Base-by-base conservation (phyloP, 148 eudicot genomes). In the Silene uniflora region DNA sequence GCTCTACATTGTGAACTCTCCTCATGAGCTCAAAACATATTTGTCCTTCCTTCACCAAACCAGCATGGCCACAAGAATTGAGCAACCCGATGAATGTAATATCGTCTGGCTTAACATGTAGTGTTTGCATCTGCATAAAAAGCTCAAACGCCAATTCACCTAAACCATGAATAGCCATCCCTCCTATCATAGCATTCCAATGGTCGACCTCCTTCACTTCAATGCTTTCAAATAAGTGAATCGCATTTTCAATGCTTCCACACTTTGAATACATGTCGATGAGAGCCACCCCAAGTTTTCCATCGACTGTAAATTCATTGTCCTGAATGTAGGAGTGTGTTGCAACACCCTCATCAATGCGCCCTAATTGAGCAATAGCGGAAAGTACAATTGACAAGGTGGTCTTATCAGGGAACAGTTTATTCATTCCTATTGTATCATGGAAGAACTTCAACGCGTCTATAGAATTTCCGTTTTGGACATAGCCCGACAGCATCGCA, bases 121-220 rank as follows among this genome's bases (percentile, higher is more conserved):
- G 78, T 29, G 76, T 84, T 46, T 83, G 85, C 93, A 86, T 89
- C 77, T 87, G 84, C 86, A 86, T 83, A 75, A 89, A 84, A 68
- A 88, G 76, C 35, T 81, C 86, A 73, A 91, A 85, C 14, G 92
- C 97, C 75, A 78, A 62, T 62, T 83, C 85, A 67, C 97, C 93
- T 49, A 80, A 80, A 47, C 92, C 93, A 24, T 91, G 92, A 42
- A 87, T 72, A 29, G 89, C 90, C 74, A 91, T 83, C 21, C 98
- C 96, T 73, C 96, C 90, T 70, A 92, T 89, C 86, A 90, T 84
- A 18, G 98, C 91, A 81, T 92, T 92, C 91, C 98, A 90, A 73
- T 92, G 95, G 73, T 89, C 95, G 16, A 87, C 87, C 29, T 60
- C 80, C 76, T 81, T 86, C 29, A 56, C 68, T 55, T 77, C 46